These are phyloP conservation scores for Debaryomyces subglobosus DNA, from an alignment of 1,139 yeast genomes.

Conservation along the genomic window DNA sequence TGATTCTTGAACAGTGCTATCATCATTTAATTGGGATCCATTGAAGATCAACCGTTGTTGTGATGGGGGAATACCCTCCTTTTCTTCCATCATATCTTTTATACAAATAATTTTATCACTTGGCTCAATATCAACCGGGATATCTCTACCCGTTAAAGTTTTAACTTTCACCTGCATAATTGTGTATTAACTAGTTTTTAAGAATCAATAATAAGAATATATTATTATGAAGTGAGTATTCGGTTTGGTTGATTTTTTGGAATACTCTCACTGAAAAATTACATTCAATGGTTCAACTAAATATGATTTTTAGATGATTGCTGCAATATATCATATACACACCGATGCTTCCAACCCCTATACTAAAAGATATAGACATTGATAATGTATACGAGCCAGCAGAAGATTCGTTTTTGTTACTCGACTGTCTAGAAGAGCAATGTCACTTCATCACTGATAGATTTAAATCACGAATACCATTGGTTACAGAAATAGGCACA, in stretches of 20 bases:
- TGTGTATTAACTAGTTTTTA: not conserved
- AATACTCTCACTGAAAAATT: slow-evolving; percentile 1
- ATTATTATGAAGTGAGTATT: not conserved
- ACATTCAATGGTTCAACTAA: not conserved
- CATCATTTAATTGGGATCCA: slow-evolving; percentile 91
- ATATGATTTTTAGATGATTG: not conserved
- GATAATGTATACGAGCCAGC: slow-evolving; percentile 85
- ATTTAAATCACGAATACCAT: slow-evolving; percentile 41
- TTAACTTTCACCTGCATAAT: slow-evolving; percentile 69
- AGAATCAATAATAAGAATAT: not conserved
- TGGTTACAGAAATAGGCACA: slow-evolving; percentile 85
- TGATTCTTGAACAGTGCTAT: slow-evolving; percentile 66
- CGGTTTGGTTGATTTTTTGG: not conserved
- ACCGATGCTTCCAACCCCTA: slow-evolving; percentile 47
- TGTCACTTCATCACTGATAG: slow-evolving; percentile 31
- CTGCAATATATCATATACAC: not conserved
- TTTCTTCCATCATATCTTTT: slow-evolving; percentile 93
- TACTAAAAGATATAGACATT: slow-evolving; percentile 31
- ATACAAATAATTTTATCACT: slow-evolving; percentile 75
- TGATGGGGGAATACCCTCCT: slow-evolving; percentile 96
- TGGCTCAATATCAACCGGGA: slow-evolving; percentile 78
- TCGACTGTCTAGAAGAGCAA: slow-evolving; percentile 77
- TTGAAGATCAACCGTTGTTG: slow-evolving; percentile 91
- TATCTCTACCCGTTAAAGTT: slow-evolving; percentile 84
- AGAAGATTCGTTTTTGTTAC: slow-evolving; percentile 82